These are phyloP conservation scores for Phytophthora vignae DNA, from an alignment of 352 stramenopile species.

Conservation along the genomic window DNA sequence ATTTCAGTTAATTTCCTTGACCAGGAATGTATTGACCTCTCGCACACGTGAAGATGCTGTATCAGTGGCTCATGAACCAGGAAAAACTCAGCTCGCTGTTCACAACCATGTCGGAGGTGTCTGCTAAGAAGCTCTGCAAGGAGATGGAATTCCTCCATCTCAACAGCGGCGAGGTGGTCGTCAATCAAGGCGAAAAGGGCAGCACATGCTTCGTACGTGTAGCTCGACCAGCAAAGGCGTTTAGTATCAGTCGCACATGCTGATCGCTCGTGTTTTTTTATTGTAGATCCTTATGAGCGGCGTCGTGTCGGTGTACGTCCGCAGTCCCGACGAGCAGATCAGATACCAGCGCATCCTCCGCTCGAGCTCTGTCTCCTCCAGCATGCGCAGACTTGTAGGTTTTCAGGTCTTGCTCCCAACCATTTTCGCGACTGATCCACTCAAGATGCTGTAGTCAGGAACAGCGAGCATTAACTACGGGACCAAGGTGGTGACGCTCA, in stretches of 20 bases:
- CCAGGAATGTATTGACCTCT: not conserved
- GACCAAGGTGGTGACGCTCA: slow-evolving; percentile 77
- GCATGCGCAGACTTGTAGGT: slow-evolving; percentile 53
- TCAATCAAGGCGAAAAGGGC: slow-evolving; percentile 87
- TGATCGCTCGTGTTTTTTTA: not conserved
- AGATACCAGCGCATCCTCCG: slow-evolving; percentile 64
- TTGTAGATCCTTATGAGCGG: slow-evolving; percentile 82
- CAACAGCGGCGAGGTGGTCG: slow-evolving; percentile 68
- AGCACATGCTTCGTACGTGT: slow-evolving; percentile 77
- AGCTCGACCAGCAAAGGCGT: not conserved
- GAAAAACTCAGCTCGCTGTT: slow-evolving; percentile 89
- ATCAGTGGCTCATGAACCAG: slow-evolving; percentile 88
- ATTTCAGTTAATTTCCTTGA: slow-evolving; percentile 12
- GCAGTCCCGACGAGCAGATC: slow-evolving; percentile 72
- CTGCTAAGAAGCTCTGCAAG: slow-evolving; percentile 86
- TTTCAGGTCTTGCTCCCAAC: not conserved
- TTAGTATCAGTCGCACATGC: not conserved
- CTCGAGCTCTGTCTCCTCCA: slow-evolving; percentile 49
- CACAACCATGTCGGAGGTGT: slow-evolving; percentile 87
- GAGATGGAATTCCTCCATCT: slow-evolving; percentile 89
- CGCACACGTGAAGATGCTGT: slow-evolving; percentile 72
- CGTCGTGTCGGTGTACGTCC: slow-evolving; percentile 78
- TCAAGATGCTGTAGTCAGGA: slow-evolving; percentile 40
- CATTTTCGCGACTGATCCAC: not conserved
- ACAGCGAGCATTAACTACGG: slow-evolving; percentile 54